phyloP scores from a whole-genome alignment of 2,329 filamentous ascomycete species.

The Passalora sequoiae region DNA sequence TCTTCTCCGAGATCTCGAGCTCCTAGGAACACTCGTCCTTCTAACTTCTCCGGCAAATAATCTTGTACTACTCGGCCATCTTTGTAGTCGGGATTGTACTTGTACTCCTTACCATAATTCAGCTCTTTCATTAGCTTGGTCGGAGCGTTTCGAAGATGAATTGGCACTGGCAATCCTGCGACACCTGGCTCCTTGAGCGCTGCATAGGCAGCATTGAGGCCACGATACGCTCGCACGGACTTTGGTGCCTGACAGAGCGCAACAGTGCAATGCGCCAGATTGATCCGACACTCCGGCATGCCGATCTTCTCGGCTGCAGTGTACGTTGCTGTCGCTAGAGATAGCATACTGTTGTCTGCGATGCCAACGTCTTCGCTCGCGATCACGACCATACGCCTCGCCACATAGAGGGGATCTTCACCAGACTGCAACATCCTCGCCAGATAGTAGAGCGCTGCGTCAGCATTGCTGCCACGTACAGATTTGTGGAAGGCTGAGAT shows the following conservation, averaged over 20 bases:
- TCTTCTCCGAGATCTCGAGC: slow-evolving; percentile 72
- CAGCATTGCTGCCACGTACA: slow-evolving; percentile 76
- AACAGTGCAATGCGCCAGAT: slow-evolving; percentile 79
- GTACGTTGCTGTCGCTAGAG: slow-evolving; percentile 79
- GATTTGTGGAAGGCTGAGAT: slow-evolving; percentile 98
- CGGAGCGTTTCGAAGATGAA: slow-evolving; percentile 87
- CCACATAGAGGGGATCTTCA: slow-evolving; percentile 88
- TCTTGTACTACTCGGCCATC: slow-evolving; percentile 79
- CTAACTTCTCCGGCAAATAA: slow-evolving; percentile 76
- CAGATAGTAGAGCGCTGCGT: slow-evolving; percentile 90
- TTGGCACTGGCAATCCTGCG: slow-evolving; percentile 72
- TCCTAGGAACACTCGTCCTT: slow-evolving; percentile 70
- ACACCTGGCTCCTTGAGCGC: slow-evolving; percentile 78
- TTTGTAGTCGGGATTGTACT: slow-evolving; percentile 88
- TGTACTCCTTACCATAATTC: slow-evolving; percentile 86
- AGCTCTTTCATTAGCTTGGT: slow-evolving; percentile 90
- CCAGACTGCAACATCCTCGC: slow-evolving; percentile 93
- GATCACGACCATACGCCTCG: slow-evolving; percentile 87
- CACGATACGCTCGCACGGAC: slow-evolving; percentile 80
- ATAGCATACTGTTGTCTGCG: slow-evolving; percentile 77
- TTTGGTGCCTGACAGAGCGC: slow-evolving; percentile 78
- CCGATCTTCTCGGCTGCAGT: slow-evolving; percentile 88
- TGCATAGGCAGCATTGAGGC: slow-evolving; percentile 70
- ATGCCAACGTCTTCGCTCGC: slow-evolving; percentile 91
- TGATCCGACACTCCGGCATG: slow-evolving; percentile 90